A percentile compares a stretch with the other conserved stretches of the same genome.
Evolutionary conservation across 352 stramenopile species (phyloP).

Genomic region (Phytophthora quininea): DNA sequence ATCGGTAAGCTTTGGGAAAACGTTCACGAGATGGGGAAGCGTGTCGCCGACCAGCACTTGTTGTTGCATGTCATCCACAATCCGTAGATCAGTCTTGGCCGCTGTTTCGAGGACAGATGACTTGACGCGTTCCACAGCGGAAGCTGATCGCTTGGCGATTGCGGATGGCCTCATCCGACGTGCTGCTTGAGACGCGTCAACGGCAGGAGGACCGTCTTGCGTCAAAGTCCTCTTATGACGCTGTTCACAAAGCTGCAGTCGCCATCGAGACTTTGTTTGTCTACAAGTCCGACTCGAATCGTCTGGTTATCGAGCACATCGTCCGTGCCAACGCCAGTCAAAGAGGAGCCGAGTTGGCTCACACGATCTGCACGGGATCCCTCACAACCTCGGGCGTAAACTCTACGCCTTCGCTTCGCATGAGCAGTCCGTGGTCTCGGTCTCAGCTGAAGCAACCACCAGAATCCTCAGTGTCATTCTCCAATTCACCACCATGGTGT

Average conservation of each 20-base stretch:
- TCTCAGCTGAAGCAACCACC: background rate
- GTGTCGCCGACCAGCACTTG: background rate
- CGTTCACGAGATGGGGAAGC: background rate
- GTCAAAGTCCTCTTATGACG: too few relatives aligned
- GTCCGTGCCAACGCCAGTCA: background rate
- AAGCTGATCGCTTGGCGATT: background rate
- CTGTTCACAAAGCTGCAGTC: too few relatives aligned
- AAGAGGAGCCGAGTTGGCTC: background rate
- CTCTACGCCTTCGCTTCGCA: constrained; percentile 5
- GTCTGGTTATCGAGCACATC: background rate
- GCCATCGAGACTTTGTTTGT: too few relatives aligned
- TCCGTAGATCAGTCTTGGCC: background rate
- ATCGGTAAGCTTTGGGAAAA: too few relatives aligned
- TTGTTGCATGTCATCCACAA: background rate
- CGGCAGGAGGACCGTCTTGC: too few relatives aligned
- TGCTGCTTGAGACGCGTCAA: too few relatives aligned
- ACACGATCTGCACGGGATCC: background rate
- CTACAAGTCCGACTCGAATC: background rate
- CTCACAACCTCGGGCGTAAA: constrained; percentile 6
- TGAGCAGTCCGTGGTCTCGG: background rate
- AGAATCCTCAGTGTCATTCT: constrained; percentile 22
- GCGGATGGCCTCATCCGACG: too few relatives aligned
- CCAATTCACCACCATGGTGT: constrained; percentile 35
- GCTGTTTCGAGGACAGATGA: background rate
- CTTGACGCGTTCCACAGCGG: background rate